Percentiles rank a stretch among this genome's conserved stretches.
phyloP scores from a whole-genome alignment of 768 basidiomycete genomes.

The Pulveroboletus sp. region DNA sequence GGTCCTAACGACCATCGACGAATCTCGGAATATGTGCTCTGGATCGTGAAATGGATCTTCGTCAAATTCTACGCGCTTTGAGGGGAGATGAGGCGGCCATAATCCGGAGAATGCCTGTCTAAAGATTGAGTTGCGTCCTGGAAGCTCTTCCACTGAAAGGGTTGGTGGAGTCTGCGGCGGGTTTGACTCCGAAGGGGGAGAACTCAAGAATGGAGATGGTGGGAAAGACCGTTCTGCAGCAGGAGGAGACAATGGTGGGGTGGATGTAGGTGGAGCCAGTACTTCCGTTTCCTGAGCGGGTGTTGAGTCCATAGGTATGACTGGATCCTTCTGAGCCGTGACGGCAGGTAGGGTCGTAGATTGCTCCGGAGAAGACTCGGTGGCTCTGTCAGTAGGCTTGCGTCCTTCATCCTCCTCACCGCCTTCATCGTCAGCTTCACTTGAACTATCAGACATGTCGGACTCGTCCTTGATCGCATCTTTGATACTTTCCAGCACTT shows the following conservation, averaged over 20 bases:
- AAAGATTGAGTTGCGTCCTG: slow-evolving; percentile 62
- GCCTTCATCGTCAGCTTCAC: slow-evolving; percentile 65
- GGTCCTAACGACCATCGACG: slow-evolving; percentile 89
- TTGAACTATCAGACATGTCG: slow-evolving; percentile 62
- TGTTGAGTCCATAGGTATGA: background rate
- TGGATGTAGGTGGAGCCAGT: slow-evolving; percentile 14
- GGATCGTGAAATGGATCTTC: slow-evolving; percentile 72
- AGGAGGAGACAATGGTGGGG: slow-evolving; percentile 27
- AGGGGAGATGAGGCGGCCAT: slow-evolving; percentile 60
- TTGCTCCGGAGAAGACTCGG: slow-evolving; percentile 31
- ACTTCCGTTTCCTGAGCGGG: slow-evolving; percentile 29
- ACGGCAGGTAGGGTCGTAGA: slow-evolving; percentile 26
- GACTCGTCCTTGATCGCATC: slow-evolving; percentile 89
- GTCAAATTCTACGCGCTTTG: slow-evolving; percentile 52
- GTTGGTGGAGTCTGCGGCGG: slow-evolving; percentile 42
- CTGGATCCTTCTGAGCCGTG: slow-evolving; percentile 7
- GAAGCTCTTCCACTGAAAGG: slow-evolving; percentile 48
- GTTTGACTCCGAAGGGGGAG: slow-evolving; percentile 33
- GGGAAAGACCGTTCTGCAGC: slow-evolving; percentile 33
- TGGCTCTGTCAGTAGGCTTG: slow-evolving; percentile 24
- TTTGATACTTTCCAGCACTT: slow-evolving; percentile 83
- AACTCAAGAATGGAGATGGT: slow-evolving; percentile 51
- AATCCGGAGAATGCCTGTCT: slow-evolving; percentile 61
- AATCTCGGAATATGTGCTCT: slow-evolving; percentile 93
- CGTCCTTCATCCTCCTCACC: slow-evolving; percentile 51